A percentile compares a stretch with the other conserved stretches of the same genome.
Conservation (phyloP, 1,284 basidiomycete genomes). For the Blastosporella zonata region DNA sequence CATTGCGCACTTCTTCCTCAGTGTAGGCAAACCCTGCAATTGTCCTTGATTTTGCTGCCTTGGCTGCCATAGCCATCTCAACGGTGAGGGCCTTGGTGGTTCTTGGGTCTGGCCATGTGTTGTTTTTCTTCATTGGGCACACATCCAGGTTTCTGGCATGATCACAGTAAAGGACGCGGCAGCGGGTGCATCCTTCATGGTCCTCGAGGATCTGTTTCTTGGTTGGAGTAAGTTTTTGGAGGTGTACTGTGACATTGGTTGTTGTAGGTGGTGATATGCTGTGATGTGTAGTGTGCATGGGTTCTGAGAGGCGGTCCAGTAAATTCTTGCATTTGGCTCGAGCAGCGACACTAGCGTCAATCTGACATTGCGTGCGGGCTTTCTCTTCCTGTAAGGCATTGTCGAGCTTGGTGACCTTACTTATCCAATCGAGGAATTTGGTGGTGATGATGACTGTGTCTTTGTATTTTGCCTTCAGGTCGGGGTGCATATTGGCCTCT, state of each 20-base stretch:
- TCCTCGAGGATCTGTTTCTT: background rate
- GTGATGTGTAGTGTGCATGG: background rate
- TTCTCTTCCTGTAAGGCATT: conserved; percentile 6
- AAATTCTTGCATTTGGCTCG: conserved; percentile 3
- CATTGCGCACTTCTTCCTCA: too few relatives aligned
- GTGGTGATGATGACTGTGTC: conserved; percentile 1
- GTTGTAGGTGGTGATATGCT: too few relatives aligned
- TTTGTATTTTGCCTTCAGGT: conserved; percentile 2
- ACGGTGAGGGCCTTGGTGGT: background rate
- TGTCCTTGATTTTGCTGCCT: background rate
- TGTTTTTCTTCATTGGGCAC: background rate
- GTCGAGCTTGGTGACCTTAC: conserved; percentile 7
- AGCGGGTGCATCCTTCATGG: background rate
- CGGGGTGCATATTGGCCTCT: conserved; percentile 5
- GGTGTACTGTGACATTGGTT: too few relatives aligned
- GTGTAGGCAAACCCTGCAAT: too few relatives aligned
- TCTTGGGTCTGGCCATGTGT: background rate
- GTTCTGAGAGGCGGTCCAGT: conserved; percentile 6
- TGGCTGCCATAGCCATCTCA: conserved; percentile 1
- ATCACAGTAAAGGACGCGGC: too few relatives aligned
- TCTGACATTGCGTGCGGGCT: conserved; percentile 3
- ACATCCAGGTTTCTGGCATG: too few relatives aligned
- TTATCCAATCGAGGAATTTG: conserved; percentile 3
- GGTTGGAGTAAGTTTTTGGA: too few relatives aligned
- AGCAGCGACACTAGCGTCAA: conserved; percentile 3